Conservation (phyloP, 768 basidiomycete genomes). For the Lentinula guzmanii region DNA sequence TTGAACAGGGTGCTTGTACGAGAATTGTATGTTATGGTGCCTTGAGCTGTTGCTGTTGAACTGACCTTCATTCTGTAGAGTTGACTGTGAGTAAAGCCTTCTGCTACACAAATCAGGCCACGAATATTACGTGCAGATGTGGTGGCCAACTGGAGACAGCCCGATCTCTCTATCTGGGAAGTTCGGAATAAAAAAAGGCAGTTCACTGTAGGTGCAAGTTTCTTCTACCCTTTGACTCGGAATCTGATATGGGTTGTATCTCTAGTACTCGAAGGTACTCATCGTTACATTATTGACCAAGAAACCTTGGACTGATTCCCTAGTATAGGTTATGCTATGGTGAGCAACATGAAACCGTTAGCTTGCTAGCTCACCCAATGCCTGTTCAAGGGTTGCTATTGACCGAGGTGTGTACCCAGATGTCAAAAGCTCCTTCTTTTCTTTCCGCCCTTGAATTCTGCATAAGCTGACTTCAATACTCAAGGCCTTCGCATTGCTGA, state of each 20-base stretch:
- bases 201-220: conserved; percentile 58
- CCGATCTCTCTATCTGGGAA: conserved; percentile 94
- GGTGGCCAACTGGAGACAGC: conserved; percentile 61
- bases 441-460: not conserved
- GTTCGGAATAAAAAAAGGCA: conserved; percentile 81
- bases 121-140: conserved; percentile 44
- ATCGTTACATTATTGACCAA: not conserved
- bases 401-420: conserved; percentile 58
- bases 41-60: not conserved
- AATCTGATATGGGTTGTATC: not conserved
- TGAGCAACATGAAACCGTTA: conserved; percentile 16
- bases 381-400: conserved; percentile 73
- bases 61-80: conserved; percentile 31
- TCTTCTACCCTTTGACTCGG: not conserved
- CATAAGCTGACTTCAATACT: not conserved
- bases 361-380: not conserved
- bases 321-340: conserved; percentile 81
- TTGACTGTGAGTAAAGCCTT: conserved; percentile 52
- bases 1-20: conserved; percentile 57
- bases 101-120: not conserved
- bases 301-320: not conserved
- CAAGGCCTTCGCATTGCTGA: conserved; percentile 84
- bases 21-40: conserved; percentile 53
- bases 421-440: not conserved
- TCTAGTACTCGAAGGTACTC: conserved; percentile 73